A percentile compares a stretch with the other conserved stretches of the same genome.
Conservation (phyloP, 1,139 yeast species). For the Kluyveromyces sp. region DNA sequence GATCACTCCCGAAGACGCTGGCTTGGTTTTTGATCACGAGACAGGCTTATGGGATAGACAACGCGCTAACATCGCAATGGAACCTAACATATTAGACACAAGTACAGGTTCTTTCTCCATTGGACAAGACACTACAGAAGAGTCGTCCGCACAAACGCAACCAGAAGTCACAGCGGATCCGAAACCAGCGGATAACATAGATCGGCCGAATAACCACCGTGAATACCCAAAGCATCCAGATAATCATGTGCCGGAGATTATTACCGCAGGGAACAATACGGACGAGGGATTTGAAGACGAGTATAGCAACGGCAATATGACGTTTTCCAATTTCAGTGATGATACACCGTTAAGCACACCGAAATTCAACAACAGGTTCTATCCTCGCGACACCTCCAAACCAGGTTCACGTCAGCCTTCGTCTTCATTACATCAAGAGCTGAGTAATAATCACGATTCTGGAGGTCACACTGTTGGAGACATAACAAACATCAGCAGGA, state of each 20-base stretch:
- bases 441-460: neutral
- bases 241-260: neutral
- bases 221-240: neutral
- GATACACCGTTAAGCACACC: slow-evolving; percentile 27
- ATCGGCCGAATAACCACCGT: neutral
- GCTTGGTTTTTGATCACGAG: slow-evolving; percentile 24
- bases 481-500: slow-evolving; percentile 18
- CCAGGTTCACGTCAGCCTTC: neutral
- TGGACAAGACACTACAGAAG: neutral
- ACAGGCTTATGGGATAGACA: slow-evolving; percentile 28
- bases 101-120: slow-evolving; percentile 13
- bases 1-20: slow-evolving; percentile 29
- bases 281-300: neutral
- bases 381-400: slow-evolving; percentile 3
- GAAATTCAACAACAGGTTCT: slow-evolving; percentile 16
- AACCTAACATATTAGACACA: slow-evolving; percentile 20
- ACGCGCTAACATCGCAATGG: slow-evolving; percentile 6
- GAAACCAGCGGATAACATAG: neutral
- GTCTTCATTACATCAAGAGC: slow-evolving; percentile 2
- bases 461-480: slow-evolving; percentile 7
- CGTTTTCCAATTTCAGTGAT: slow-evolving; percentile 9
- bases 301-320: neutral
- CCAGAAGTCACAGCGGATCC: neutral
- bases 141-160: neutral
- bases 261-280: neutral